Evolutionary conservation across 768 basidiomycete species (phyloP).

Genomic region (Mycena vulgaris): DNA sequence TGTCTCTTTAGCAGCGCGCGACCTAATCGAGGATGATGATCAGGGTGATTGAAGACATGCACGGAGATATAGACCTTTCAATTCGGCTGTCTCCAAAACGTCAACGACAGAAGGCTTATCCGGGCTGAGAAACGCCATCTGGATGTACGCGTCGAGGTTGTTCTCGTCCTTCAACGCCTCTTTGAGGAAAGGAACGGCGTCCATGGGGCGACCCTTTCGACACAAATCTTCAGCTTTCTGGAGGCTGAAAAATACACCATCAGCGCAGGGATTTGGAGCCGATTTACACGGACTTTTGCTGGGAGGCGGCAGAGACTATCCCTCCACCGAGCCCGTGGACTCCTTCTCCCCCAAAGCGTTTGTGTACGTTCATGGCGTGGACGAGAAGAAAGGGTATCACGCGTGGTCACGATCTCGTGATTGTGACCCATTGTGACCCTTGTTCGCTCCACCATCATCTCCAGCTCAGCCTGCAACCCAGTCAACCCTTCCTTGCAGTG

Average conservation of each 20-base stretch:
- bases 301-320: conserved; percentile 45
- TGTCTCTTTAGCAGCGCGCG: conserved; percentile 43
- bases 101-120: conserved; percentile 42
- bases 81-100: conserved; percentile 45
- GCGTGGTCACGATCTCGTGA: too few species aligned
- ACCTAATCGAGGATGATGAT: conserved; percentile 44
- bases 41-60: background rate
- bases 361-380: conserved; percentile 32
- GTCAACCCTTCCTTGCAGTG: too few species aligned
- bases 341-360: conserved; percentile 43
- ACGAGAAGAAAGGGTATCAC: too few species aligned
- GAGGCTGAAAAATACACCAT: too few species aligned
- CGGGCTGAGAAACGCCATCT: conserved; percentile 50
- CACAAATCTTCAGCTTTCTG: conserved; percentile 56
- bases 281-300: conserved; percentile 40
- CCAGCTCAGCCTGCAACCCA: too few species aligned
- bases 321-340: conserved; percentile 47
- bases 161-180: conserved; percentile 58
- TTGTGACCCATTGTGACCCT: too few species aligned
- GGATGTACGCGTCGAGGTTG: conserved; percentile 58
- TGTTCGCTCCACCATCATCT: too few species aligned
- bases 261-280: background rate
- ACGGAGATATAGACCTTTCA: conserved; percentile 40
- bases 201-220: conserved; percentile 47
- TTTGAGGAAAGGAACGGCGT: conserved; percentile 57